Conservation (phyloP, 2,329 filamentous ascomycete genomes). For the Phialocephala subalpina region DNA sequence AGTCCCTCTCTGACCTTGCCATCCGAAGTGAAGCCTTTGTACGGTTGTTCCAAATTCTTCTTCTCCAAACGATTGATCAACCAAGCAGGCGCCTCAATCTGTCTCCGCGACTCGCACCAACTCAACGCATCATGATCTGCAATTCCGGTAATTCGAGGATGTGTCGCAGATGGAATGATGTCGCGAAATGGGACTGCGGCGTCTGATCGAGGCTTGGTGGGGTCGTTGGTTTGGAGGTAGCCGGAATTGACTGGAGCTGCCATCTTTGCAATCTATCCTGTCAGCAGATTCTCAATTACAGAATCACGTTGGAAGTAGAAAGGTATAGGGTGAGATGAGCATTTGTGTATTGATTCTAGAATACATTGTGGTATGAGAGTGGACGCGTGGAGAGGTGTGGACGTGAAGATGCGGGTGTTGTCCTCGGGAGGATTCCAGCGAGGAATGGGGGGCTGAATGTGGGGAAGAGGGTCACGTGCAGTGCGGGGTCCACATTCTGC, state of each 20-base stretch:
- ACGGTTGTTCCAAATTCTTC: constrained; percentile 42
- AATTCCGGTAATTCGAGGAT: constrained; percentile 41
- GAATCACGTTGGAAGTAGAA: not conserved
- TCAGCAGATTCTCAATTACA: constrained; percentile 14
- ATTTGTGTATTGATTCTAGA: constrained; percentile 25
- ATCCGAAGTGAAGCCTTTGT: constrained; percentile 42
- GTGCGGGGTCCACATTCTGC: constrained; percentile 4
- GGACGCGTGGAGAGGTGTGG: constrained; percentile 27
- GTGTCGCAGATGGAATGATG: constrained; percentile 36
- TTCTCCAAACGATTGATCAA: constrained; percentile 42
- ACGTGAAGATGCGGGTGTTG: constrained; percentile 17
- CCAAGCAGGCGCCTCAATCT: constrained; percentile 43
- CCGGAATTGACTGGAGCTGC: constrained; percentile 37
- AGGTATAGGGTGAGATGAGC: constrained; percentile 1
- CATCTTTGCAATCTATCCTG: constrained; percentile 30
- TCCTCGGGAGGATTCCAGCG: constrained; percentile 22
- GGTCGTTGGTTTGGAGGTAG: constrained; percentile 38
- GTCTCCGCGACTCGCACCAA: constrained; percentile 41
- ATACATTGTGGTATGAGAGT: constrained; percentile 25
- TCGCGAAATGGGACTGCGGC: constrained; percentile 41
- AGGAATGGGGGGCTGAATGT: constrained; percentile 15
- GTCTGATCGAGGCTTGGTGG: constrained; percentile 38
- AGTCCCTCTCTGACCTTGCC: constrained; percentile 38
- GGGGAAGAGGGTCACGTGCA: constrained; percentile 25
- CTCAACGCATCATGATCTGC: constrained; percentile 37